Percentiles rank a stretch among this genome's conserved stretches.
Conservation (phyloP, 2,329 filamentous ascomycete species). For the Immersiporthe knoxdaviesiana region DNA sequence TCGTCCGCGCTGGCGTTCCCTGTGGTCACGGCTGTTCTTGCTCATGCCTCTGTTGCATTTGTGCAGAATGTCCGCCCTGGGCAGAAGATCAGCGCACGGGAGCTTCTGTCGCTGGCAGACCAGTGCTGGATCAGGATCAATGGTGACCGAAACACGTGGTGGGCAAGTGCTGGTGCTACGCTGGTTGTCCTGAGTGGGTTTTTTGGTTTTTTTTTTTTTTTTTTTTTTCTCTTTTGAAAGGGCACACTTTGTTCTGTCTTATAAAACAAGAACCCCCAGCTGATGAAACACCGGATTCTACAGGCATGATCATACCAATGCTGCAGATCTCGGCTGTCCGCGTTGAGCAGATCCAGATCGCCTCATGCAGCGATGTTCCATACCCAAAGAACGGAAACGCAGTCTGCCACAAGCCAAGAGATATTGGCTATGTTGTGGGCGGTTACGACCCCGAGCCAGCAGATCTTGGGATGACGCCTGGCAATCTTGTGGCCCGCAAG, state of each 20-base stretch:
- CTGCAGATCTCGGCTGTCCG: slow-evolving; percentile 15
- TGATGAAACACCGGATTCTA: no score
- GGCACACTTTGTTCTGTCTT: no score
- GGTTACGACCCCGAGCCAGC: slow-evolving; percentile 20
- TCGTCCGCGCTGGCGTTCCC: slow-evolving; percentile 10
- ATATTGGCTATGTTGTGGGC: slow-evolving; percentile 12
- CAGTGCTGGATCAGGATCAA: slow-evolving; percentile 13
- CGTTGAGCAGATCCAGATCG: slow-evolving; percentile 13
- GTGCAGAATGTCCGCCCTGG: slow-evolving; percentile 12
- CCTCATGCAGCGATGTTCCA: slow-evolving; percentile 16
- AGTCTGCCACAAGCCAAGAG: slow-evolving; percentile 9
- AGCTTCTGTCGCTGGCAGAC: slow-evolving; percentile 14
- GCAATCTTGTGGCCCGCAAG: slow-evolving; percentile 17
- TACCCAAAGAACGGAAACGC: not conserved
- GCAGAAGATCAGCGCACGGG: slow-evolving; percentile 14
- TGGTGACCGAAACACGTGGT: slow-evolving; percentile 15
- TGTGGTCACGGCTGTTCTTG: slow-evolving; percentile 7
- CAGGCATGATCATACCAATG: slow-evolving; percentile 15
- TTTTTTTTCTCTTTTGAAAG: not conserved
- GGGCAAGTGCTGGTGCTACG: slow-evolving; percentile 12
- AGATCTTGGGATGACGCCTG: slow-evolving; percentile 15
- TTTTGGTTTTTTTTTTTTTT: no score
- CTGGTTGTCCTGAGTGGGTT: slow-evolving; percentile 16
- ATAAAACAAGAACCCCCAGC: no score
- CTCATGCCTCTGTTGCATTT: slow-evolving; percentile 18